Base-by-base conservation (phyloP, 306 rosid species). In the Prunus davidiana region DNA sequence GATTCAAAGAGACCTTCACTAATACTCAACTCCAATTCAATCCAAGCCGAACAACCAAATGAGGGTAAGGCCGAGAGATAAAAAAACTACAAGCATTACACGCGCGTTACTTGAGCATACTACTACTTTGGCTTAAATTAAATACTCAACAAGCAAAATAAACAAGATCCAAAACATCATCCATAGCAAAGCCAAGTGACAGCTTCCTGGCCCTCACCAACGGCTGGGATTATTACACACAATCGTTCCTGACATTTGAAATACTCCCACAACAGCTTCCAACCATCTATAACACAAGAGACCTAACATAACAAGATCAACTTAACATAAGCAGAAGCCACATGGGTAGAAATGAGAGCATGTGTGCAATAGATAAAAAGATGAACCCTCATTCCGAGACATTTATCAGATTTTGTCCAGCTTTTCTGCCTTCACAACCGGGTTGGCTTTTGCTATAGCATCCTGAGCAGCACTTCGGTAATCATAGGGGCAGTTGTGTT, bases 381-480 rank as follows among this genome's bases (percentile, higher is more conserved):
- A 72, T 63, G 38, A 38, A 34, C 8, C n/a, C 22, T 69, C 69
- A 0, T 22, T 43, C 64, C 50, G 1, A 20, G 10, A 9, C 64
- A 11, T 34, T 10, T 1, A 16, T 83, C 73, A 80, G 70, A 86
- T 80, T 34, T 86, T 86, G 24, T 86, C 84, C 68, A 86, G 74
- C 79, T 82, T 85, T 63, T 81, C 77, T 0, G 88, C 83, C 76
- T 72, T 81, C 58, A 85, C 86, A 69, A 85, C 76, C 0, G 88
- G 88, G 79, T 85, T 85, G 71, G 88, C 86, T 72, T 85, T 85
- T 4, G 83, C 76, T 2, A 85, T 85, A 70, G 85, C 81, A 73
- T 71, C 79, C 66, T 74, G 73, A 68, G 73, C 88, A 52, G 73
- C 64, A 34, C 81, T 24, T 12, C 57, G 79, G 16, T 81, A 85